These are phyloP conservation scores for Tylopilus sp. DNA, from an alignment of 768 basidiomycete species.

Conservation along the genomic window DNA sequence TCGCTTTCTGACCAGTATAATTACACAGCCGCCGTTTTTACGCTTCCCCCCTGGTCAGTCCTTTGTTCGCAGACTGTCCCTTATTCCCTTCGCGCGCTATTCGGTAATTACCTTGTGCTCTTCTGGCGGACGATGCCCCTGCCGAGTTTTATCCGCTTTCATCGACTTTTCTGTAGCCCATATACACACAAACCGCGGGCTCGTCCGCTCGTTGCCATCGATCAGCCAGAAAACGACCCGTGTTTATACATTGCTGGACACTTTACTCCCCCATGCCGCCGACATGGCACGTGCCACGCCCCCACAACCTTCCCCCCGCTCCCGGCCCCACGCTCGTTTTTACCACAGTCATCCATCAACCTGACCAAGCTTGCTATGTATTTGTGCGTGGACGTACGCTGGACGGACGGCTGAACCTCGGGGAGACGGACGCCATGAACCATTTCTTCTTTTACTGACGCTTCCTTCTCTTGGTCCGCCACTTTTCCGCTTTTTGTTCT, in stretches of 20 bases:
- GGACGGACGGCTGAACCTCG: constrained; percentile 18
- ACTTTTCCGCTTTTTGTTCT: constrained; percentile 15
- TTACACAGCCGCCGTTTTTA: constrained; percentile 27
- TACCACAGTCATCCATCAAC: constrained; percentile 5
- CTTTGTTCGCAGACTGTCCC: constrained; percentile 25
- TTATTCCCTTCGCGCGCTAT: constrained; percentile 23
- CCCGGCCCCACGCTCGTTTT: constrained; percentile 23
- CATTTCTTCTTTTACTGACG: constrained; percentile 9
- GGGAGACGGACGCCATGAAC: constrained; percentile 28
- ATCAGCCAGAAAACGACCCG: constrained; percentile 16
- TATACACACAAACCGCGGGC: constrained; percentile 16
- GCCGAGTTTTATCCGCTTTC: constrained; percentile 14
- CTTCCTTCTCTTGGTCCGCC: background rate
- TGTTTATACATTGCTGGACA: constrained; percentile 24
- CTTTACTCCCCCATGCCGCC: constrained; percentile 16
- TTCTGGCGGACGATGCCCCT: constrained; percentile 18
- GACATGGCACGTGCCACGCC: constrained; percentile 10
- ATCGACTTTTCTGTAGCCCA: constrained; percentile 20
- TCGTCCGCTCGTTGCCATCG: constrained; percentile 28
- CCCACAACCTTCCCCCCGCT: background rate
- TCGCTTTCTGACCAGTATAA: constrained; percentile 30
- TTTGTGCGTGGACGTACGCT: constrained; percentile 26
- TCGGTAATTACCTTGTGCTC: constrained; percentile 30
- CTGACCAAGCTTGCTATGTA: constrained; percentile 20
- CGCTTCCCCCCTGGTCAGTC: constrained; percentile 23